Conservation (phyloP, 345 rosid genomes). For the Citrus sinensis region DNA sequence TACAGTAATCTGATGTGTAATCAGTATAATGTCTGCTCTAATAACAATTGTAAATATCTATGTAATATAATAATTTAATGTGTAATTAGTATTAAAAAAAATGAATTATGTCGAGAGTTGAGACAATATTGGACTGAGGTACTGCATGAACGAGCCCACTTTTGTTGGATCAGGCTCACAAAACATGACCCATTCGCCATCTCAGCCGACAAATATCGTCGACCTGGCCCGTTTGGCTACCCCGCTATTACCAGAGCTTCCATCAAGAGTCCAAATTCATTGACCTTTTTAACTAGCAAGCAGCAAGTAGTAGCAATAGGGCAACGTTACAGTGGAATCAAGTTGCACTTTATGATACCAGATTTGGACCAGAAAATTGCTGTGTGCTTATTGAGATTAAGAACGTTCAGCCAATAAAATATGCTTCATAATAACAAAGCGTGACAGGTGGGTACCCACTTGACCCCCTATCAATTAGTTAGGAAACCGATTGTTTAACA, state of each 20-base stretch:
- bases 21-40: rapidly evolving
- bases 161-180: no score
- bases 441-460: neutral
- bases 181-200: no score
- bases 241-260: no score
- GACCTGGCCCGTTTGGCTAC: no score
- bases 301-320: neutral
- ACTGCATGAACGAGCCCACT: no score
- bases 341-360: neutral
- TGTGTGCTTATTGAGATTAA: neutral
- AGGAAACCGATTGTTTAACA: neutral
- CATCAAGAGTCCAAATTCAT: no score
- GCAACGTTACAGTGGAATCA: neutral
- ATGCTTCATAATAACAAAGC: neutral
- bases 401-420: neutral
- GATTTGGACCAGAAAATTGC: neutral
- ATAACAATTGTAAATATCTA: rapidly evolving
- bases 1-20: rapidly evolving
- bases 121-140: no score
- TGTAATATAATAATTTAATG: no score
- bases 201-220: no score
- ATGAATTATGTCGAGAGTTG: no score
- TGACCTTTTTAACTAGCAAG: no score
- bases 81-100: no score
- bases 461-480: neutral